Evolutionary conservation across 441 rosid genomes (phyloP).

Genomic region (Populus hybrid): DNA sequence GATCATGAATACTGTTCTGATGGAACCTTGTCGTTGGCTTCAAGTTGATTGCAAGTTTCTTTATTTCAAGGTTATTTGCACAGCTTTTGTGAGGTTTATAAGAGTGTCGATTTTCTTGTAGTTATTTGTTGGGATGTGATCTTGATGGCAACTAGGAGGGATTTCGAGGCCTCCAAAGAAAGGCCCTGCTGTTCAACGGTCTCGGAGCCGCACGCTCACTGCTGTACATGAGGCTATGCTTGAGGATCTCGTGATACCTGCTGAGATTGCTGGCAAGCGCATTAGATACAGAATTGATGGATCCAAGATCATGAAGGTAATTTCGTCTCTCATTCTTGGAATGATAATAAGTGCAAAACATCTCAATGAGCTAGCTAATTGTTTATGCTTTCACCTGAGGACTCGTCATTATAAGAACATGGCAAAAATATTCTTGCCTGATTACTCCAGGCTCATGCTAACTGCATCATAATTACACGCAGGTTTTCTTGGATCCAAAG

Average conservation of each 20-base stretch:
- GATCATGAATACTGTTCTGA: neutral
- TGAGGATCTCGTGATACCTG: constrained; percentile 74
- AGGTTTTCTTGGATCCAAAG: constrained; percentile 78
- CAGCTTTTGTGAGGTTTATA: too few species aligned
- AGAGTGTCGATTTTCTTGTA: too few species aligned
- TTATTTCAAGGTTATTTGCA: too few species aligned
- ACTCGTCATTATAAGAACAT: too few species aligned
- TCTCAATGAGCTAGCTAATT: too few species aligned
- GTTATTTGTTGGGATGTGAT: constrained; percentile 54
- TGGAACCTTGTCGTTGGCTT: too few species aligned
- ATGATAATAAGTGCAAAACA: too few species aligned
- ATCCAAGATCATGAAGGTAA: constrained; percentile 72
- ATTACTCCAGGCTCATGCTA: too few species aligned
- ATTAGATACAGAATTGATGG: constrained; percentile 67
- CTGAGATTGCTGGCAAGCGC: constrained; percentile 83
- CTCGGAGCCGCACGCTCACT: constrained; percentile 76
- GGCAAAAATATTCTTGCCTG: too few species aligned
- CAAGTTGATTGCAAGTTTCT: neutral
- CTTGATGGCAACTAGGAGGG: constrained; percentile 61
- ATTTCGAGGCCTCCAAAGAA: constrained; percentile 81
- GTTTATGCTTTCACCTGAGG: too few species aligned
- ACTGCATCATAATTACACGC: neutral
- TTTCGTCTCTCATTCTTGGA: neutral
- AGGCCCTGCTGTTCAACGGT: constrained; percentile 76
- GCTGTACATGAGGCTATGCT: constrained; percentile 73